A percentile compares a stretch with the other conserved stretches of the same genome.
Evolutionary conservation across 179 eudicot species (phyloP).

Genomic region (Gypsophila paniculata): DNA sequence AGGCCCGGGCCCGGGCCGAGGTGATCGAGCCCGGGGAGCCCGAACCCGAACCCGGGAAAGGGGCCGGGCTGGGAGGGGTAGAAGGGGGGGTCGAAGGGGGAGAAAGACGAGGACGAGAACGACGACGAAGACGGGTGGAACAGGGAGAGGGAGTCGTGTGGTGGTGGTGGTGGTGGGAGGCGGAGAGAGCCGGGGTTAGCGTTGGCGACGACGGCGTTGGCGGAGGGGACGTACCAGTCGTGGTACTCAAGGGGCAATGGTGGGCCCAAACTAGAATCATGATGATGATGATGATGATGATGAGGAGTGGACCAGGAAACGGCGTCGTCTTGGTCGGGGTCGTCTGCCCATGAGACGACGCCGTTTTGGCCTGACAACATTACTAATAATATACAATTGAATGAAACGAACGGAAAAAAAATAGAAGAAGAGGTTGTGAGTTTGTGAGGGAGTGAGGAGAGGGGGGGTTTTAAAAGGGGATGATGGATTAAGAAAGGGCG

Average conservation of each 20-base stretch:
- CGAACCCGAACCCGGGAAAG: slow-evolving; percentile 7
- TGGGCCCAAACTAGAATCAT: too few relatives aligned
- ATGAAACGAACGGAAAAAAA: too few relatives aligned
- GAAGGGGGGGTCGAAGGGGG: slow-evolving; percentile 3
- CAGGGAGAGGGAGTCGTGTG: slow-evolving; percentile 13
- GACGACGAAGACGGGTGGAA: slow-evolving; percentile 12
- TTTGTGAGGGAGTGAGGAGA: too few relatives aligned
- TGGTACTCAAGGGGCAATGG: slow-evolving; percentile 17
- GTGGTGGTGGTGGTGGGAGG: slow-evolving; percentile 5
- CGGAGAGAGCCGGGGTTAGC: slow-evolving; percentile 11
- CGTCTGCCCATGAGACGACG: slow-evolving; percentile 16
- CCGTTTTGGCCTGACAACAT: slow-evolving; percentile 29
- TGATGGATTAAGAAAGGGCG: slow-evolving; percentile 5
- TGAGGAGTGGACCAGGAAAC: slow-evolving; percentile 18
- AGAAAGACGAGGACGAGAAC: background rate
- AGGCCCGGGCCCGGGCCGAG: background rate
- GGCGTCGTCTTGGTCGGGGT: slow-evolving; percentile 22
- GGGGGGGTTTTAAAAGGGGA: background rate
- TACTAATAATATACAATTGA: background rate
- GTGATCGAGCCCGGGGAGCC: background rate
- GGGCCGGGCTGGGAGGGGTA: slow-evolving; percentile 2
- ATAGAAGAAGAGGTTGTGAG: too few relatives aligned
- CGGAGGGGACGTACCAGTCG: slow-evolving; percentile 18
- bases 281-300: background rate
- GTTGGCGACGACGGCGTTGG: background rate